phyloP scores from a whole-genome alignment of 2,329 filamentous ascomycete species.

The Dendryphion nanum region DNA sequence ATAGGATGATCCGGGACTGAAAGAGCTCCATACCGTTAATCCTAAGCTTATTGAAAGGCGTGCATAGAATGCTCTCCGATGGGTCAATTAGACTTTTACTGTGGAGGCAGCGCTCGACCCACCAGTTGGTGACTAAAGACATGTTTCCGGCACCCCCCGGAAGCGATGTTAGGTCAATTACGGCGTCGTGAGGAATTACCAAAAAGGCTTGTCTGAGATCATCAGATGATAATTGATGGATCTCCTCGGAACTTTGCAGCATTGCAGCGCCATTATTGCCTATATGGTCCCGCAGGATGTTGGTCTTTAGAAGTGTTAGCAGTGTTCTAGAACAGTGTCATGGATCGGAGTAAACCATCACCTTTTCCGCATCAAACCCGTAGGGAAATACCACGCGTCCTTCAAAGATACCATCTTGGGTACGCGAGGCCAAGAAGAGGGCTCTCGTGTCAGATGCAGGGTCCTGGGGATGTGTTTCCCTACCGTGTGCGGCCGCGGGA shows the following conservation, averaged over 20 bases:
- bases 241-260: slow-evolving; percentile 22
- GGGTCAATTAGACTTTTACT: slow-evolving; percentile 71
- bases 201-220: slow-evolving; percentile 35
- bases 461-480: slow-evolving; percentile 15
- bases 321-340: slow-evolving; percentile 3
- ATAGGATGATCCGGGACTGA: slow-evolving; percentile 6
- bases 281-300: slow-evolving; percentile 32
- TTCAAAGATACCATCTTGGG: slow-evolving; percentile 42
- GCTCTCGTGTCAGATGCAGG: slow-evolving; percentile 8
- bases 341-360: slow-evolving; percentile 22
- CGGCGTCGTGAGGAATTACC: slow-evolving; percentile 47
- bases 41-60: slow-evolving; percentile 70
- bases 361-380: slow-evolving; percentile 46
- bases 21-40: slow-evolving; percentile 50
- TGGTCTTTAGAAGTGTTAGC: slow-evolving; percentile 29
- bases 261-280: slow-evolving; percentile 35
- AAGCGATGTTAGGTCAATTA: slow-evolving; percentile 32
- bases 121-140: slow-evolving; percentile 77
- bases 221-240: slow-evolving; percentile 23
- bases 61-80: slow-evolving; percentile 68
- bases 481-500: not conserved
- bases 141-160: slow-evolving; percentile 35
- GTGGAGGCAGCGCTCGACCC: slow-evolving; percentile 85
- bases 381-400: slow-evolving; percentile 42
- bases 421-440: slow-evolving; percentile 4